These are phyloP conservation scores for Coniophora puteana DNA, from an alignment of 1,284 basidiomycete genomes.

Conservation along the genomic window DNA sequence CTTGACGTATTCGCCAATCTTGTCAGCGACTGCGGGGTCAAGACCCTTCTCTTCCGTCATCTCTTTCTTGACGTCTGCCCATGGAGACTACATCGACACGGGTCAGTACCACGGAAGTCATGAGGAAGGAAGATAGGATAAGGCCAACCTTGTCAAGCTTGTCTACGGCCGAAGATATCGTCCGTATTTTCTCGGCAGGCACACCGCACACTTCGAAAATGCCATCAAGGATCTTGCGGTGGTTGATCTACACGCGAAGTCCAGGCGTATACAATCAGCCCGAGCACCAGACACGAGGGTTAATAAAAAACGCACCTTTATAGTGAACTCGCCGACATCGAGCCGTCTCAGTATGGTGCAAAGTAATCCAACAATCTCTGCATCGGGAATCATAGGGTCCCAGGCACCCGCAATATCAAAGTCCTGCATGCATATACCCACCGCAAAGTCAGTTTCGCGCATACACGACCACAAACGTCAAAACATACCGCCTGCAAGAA, in stretches of 20 bases:
- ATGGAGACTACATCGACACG: conserved; percentile 56
- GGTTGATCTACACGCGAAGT: conserved; percentile 65
- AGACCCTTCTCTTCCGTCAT: conserved; percentile 97
- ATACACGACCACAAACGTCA: background rate
- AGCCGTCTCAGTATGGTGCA: conserved; percentile 82
- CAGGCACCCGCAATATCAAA: conserved; percentile 94
- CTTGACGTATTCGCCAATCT: conserved; percentile 96
- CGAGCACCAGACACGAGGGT: background rate
- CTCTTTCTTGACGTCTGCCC: conserved; percentile 92
- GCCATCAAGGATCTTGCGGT: conserved; percentile 96
- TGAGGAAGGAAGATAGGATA: background rate
- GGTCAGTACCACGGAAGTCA: conserved; percentile 1
- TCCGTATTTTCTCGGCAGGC: conserved; percentile 84
- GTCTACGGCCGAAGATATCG: conserved; percentile 97
- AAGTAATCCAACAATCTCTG: conserved; percentile 84
- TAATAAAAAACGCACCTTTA: conserved; percentile 66
- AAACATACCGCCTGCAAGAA: conserved; percentile 92
- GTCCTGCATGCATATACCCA: conserved; percentile 56
- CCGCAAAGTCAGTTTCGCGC: background rate
- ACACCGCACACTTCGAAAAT: conserved; percentile 98
- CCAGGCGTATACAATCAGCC: background rate
- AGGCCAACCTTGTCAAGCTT: conserved; percentile 90
- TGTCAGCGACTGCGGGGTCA: conserved; percentile 81
- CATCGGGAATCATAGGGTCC: conserved; percentile 98
- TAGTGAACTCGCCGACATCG: conserved; percentile 89